phyloP scores from a whole-genome alignment of 306 rosid genomes.

The Neltuma alba region DNA sequence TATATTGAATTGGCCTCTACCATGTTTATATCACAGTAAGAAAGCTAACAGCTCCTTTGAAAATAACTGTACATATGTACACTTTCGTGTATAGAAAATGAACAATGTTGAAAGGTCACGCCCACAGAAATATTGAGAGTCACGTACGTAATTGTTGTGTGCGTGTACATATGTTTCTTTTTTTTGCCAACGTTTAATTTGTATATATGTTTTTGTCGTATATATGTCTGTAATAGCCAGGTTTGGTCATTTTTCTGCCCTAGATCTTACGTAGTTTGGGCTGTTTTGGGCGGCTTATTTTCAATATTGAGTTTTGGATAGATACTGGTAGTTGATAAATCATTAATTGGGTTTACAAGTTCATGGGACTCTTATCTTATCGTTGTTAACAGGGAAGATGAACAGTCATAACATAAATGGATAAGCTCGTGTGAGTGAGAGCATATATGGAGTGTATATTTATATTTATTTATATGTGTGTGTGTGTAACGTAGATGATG shows the following conservation, averaged over 20 bases:
- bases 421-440: slow-evolving; percentile 16
- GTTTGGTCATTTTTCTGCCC: slow-evolving; percentile 17
- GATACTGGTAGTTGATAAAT: neutral
- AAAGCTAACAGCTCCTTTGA: neutral
- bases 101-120: slow-evolving; percentile 14
- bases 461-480: no score
- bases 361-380: neutral
- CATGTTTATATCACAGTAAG: neutral
- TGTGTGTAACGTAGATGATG: neutral
- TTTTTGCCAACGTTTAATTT: no score
- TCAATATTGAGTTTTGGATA: no score
- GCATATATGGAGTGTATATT: neutral
- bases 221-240: neutral
- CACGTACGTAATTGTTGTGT: slow-evolving; percentile 12
- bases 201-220: neutral
- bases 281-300: slow-evolving; percentile 26
- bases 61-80: neutral
- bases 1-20: neutral
- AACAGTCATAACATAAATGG: neutral
- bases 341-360: neutral
- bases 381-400: neutral
- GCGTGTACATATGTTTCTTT: no score
- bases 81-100: slow-evolving; percentile 10
- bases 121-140: slow-evolving; percentile 9
- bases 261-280: neutral